A percentile compares a stretch with the other conserved stretches of the same genome.
phyloP scores from a whole-genome alignment of 140 eudicot species.

The Senecio squalidus region DNA sequence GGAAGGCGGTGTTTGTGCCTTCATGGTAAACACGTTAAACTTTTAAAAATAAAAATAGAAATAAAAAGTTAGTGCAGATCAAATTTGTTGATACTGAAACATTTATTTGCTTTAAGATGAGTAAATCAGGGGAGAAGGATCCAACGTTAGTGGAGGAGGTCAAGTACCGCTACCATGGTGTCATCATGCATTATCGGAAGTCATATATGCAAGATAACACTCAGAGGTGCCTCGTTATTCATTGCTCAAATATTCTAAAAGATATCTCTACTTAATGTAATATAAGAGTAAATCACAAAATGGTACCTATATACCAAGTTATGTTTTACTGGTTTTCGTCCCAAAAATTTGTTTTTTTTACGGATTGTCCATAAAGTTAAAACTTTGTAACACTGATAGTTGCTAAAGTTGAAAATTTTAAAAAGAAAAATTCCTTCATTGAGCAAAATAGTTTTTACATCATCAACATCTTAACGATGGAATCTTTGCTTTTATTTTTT shows the following conservation, averaged over 20 bases:
- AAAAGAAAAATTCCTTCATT: no score
- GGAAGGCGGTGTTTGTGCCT: conserved; percentile 96
- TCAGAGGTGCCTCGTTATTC: conserved; percentile 53
- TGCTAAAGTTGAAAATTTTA: no score
- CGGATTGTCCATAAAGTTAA: background rate
- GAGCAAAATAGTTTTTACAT: background rate
- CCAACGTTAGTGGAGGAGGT: conserved; percentile 82
- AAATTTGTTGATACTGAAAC: background rate
- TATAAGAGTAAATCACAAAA: no score
- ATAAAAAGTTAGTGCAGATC: background rate
- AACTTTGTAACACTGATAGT: background rate
- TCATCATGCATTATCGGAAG: conserved; percentile 84
- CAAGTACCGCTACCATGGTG: conserved; percentile 79
- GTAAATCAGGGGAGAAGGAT: conserved; percentile 68
- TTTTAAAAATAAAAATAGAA: background rate
- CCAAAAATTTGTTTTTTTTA: no score
- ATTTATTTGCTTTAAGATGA: conserved; percentile 44
- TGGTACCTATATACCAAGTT: no score
- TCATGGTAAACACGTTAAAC: conserved; percentile 51
- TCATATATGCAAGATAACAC: conserved; percentile 76
- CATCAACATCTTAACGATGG: background rate
- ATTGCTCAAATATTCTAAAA: background rate
- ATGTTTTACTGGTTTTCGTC: no score
- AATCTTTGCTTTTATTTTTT: conserved; percentile 4
- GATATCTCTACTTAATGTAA: background rate